phyloP scores from a whole-genome alignment of 2,329 filamentous ascomycete species.

The Fonsecaea erecta region DNA sequence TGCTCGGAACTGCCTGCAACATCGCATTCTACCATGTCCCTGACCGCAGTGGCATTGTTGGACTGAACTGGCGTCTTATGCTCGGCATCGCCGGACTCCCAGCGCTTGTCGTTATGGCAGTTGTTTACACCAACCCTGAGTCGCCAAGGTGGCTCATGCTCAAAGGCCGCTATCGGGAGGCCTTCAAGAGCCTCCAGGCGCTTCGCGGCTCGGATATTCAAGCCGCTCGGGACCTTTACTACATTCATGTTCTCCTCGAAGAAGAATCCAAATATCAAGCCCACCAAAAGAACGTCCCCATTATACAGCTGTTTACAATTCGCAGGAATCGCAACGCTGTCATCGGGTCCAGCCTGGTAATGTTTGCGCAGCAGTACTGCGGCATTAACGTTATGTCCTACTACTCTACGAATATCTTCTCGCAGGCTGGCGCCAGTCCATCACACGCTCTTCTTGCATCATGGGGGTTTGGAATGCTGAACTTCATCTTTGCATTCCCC shows the following conservation, averaged over 20 bases:
- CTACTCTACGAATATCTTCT: conserved; percentile 68
- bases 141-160: conserved; percentile 58
- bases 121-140: conserved; percentile 71
- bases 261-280: conserved; percentile 61
- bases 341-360: conserved; percentile 63
- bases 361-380: conserved; percentile 62
- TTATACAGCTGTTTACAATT: conserved; percentile 61
- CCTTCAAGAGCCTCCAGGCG: conserved; percentile 54
- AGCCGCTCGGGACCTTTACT: conserved; percentile 62
- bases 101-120: conserved; percentile 59
- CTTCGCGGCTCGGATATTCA: conserved; percentile 58
- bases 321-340: conserved; percentile 66
- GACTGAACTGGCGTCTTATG: conserved; percentile 70
- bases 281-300: conserved; percentile 55
- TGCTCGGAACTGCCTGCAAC: conserved; percentile 55
- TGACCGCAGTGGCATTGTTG: conserved; percentile 45
- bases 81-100: conserved; percentile 69
- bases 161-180: conserved; percentile 51
- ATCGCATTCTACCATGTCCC: conserved; percentile 48
- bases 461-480: conserved; percentile 67
- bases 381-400: conserved; percentile 65
- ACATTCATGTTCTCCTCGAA: conserved; percentile 63
- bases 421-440: conserved; percentile 57
- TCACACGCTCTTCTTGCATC: conserved; percentile 62
- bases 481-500: conserved; percentile 68